phyloP scores from a whole-genome alignment of 176 grass and related monocot species.

The Eragrostis curvula region DNA sequence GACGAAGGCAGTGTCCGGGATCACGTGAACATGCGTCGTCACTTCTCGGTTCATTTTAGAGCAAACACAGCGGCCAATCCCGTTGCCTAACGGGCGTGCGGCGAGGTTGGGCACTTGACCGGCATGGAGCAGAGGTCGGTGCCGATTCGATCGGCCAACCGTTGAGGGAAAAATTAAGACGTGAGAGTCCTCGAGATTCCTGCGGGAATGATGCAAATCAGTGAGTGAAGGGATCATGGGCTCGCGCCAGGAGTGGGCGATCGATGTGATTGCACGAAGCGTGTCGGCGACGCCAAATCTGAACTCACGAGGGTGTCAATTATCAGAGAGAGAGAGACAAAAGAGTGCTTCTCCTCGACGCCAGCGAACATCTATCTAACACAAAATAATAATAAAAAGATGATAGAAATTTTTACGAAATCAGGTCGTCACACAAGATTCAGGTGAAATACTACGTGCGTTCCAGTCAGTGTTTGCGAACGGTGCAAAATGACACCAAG shows the following conservation, averaged over 20 bases:
- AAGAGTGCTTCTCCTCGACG: not conserved
- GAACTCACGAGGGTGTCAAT: not conserved
- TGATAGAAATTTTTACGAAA: not conserved
- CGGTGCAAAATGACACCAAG: not conserved
- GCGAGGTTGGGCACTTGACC: not conserved
- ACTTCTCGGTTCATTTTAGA: not conserved
- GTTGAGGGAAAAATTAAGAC: not conserved
- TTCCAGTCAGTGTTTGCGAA: not conserved
- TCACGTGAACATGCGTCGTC: not conserved
- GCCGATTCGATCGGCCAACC: not conserved
- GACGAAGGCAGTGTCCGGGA: not conserved
- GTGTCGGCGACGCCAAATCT: conserved; percentile 26
- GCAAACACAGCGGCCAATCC: not conserved
- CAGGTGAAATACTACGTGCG: not conserved
- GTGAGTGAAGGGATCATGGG: conserved; percentile 11
- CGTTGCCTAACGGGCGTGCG: not conserved
- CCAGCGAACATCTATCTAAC: not conserved
- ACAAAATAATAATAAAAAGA: not conserved
- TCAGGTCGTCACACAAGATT: not conserved
- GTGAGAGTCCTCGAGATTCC: not conserved
- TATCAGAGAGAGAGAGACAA: not conserved
- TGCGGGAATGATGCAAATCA: not conserved
- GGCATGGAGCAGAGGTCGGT: not conserved
- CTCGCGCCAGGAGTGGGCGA: not conserved
- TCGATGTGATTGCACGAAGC: conserved; percentile 32